These are phyloP conservation scores for Echeveria elegans DNA, from an alignment of 164 flowering plant species.

Conservation along the genomic window DNA sequence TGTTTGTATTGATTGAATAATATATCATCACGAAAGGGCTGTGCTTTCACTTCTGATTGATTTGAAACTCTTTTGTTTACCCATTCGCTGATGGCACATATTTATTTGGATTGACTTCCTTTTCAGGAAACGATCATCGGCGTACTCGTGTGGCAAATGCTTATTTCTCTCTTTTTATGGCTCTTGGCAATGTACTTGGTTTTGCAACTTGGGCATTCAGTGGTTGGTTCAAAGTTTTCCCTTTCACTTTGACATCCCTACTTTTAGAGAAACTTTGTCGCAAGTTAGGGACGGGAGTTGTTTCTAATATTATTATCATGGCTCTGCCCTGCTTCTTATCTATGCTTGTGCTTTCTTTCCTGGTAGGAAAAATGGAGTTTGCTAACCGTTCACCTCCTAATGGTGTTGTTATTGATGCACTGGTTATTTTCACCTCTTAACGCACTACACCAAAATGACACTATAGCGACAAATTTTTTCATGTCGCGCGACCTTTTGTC, in stretches of 20 bases:
- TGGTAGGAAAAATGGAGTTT: slow-evolving; percentile 32
- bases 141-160: slow-evolving; percentile 91
- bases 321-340: slow-evolving; percentile 62
- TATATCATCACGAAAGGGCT: no score
- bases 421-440: slow-evolving; percentile 59
- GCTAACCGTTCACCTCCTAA: slow-evolving; percentile 40
- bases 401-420: slow-evolving; percentile 58
- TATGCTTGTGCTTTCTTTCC: slow-evolving; percentile 54
- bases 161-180: slow-evolving; percentile 89
- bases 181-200: slow-evolving; percentile 88
- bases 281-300: slow-evolving; percentile 84
- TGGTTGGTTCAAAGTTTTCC: slow-evolving; percentile 66
- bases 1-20: no score
- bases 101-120: slow-evolving; percentile 6
- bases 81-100: not conserved
- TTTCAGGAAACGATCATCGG: slow-evolving; percentile 73
- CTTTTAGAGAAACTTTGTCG: slow-evolving; percentile 82
- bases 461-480: no score
- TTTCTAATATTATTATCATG: slow-evolving; percentile 79
- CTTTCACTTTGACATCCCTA: slow-evolving; percentile 71
- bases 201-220: slow-evolving; percentile 85
- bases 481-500: no score
- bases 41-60: no score
- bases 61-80: no score
- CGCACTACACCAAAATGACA: no score